phyloP scores from a whole-genome alignment of 2,329 filamentous ascomycete species.

The Aspergillus transmontanensis region DNA sequence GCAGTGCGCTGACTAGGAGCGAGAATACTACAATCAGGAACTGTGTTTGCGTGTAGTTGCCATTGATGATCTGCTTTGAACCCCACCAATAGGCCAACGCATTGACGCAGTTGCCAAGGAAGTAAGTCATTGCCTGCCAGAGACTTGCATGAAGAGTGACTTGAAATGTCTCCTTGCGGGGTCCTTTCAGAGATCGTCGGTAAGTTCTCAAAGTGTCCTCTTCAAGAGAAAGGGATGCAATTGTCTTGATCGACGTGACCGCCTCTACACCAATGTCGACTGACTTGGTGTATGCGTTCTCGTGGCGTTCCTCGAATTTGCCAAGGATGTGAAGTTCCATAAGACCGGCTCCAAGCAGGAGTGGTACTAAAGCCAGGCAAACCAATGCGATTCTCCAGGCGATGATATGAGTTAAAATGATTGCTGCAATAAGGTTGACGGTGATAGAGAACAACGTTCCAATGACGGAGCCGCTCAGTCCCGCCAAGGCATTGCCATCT shows the following conservation, averaged over 20 bases:
- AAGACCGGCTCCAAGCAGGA: conserved; percentile 69
- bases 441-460: conserved; percentile 69
- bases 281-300: conserved; percentile 54
- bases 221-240: conserved; percentile 56
- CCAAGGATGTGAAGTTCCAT: conserved; percentile 67
- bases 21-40: conserved; percentile 75
- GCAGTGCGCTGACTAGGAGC: conserved; percentile 71
- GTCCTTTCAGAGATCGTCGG: conserved; percentile 47
- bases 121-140: conserved; percentile 49
- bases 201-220: conserved; percentile 52
- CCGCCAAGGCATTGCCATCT: conserved; percentile 68
- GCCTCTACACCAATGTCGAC: conserved; percentile 57
- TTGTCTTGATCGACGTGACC: conserved; percentile 54
- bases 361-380: conserved; percentile 67
- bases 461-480: conserved; percentile 70
- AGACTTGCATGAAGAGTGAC: conserved; percentile 52
- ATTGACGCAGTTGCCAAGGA: conserved; percentile 66
- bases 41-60: conserved; percentile 65
- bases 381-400: conserved; percentile 78
- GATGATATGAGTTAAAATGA: conserved; percentile 70
- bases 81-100: conserved; percentile 82
- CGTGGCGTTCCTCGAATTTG: conserved; percentile 58
- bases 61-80: conserved; percentile 67
- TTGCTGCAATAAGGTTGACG: conserved; percentile 68
- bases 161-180: conserved; percentile 52